Base-by-base conservation (phyloP, 257 asterid genomes). In the Rhazya stricta region DNA sequence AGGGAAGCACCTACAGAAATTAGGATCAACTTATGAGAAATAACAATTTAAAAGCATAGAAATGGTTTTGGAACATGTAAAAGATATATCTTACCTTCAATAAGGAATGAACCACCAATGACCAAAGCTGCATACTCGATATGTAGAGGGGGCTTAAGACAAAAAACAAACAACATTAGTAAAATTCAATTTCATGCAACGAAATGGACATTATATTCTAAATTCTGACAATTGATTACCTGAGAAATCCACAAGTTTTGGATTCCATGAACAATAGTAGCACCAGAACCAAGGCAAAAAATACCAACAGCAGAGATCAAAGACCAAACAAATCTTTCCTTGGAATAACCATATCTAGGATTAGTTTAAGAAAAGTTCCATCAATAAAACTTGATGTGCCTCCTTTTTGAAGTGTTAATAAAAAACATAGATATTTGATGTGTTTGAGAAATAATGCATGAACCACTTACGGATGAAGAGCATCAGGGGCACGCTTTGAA, bases 311-410 rank as follows among this genome's bases (percentile, higher is more conserved):
- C 97, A 80, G 97, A 94, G 80, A 94, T 94, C 85, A 94, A 89
- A 76, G 98, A 90, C 98, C 98, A 94, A 74, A 94, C 96, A 85
- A 94, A 94, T 82, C 97, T 84, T 81, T 94, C 98, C 87, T 94
- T 92, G 81, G 97, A 91, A 87, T 94, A 94, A 58, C 98, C 97
- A 71, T 94, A 94, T 75, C 98, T 94, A 89, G 76, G 76, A 81
- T 77, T 67, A 81, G 60, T 48, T 19, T 74, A 66, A 77, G 57
- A 54, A 76, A 36, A 75, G 56, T 36, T 63, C 1, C 69, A 34
- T 63, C 46, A 63, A 9, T 3, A 32, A 18, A 36, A 63, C 25
- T 51, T 25, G 1, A 19, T 36, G 25, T 32, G 69, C 16, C 27
- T 16, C 25, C 11, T 9, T 62, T 62, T 3, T 34, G 43, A 62